Evolutionary conservation across 2,329 filamentous ascomycete species (phyloP).

Genomic region (Metarhizium robertsii): DNA sequence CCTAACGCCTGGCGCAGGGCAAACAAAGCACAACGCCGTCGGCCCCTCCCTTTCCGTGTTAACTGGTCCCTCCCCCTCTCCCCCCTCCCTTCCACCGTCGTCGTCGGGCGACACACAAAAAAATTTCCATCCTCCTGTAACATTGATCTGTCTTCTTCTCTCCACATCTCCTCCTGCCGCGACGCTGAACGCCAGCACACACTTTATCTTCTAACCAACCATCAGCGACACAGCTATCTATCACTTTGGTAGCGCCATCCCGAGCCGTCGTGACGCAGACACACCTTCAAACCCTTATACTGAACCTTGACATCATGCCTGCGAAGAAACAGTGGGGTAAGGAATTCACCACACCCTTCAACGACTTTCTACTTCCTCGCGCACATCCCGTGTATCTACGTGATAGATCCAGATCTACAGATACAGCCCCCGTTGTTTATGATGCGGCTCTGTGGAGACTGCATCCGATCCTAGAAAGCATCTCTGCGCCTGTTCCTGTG

Average conservation of each 20-base stretch:
- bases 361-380: slow-evolving; percentile 1
- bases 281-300: background rate
- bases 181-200: background rate
- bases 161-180: background rate
- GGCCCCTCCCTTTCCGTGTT: background rate
- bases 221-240: background rate
- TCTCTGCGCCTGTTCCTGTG: slow-evolving; percentile 1
- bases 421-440: background rate
- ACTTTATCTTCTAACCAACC: background rate
- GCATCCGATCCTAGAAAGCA: slow-evolving; percentile 1
- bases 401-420: slow-evolving; percentile 1
- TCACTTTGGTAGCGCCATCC: background rate
- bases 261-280: background rate
- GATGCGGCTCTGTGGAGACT: slow-evolving; percentile 3
- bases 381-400: background rate
- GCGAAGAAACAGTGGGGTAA: slow-evolving; percentile 34
- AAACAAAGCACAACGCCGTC: background rate
- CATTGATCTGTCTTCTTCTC: background rate
- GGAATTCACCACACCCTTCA: slow-evolving; percentile 10
- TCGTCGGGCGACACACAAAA: background rate
- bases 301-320: slow-evolving; percentile 29
- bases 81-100: background rate
- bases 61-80: background rate
- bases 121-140: background rate
- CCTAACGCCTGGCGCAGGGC: no score